Base-by-base conservation (phyloP, 495 filamentous ascomycete species). In the Penicillium canariense region DNA sequence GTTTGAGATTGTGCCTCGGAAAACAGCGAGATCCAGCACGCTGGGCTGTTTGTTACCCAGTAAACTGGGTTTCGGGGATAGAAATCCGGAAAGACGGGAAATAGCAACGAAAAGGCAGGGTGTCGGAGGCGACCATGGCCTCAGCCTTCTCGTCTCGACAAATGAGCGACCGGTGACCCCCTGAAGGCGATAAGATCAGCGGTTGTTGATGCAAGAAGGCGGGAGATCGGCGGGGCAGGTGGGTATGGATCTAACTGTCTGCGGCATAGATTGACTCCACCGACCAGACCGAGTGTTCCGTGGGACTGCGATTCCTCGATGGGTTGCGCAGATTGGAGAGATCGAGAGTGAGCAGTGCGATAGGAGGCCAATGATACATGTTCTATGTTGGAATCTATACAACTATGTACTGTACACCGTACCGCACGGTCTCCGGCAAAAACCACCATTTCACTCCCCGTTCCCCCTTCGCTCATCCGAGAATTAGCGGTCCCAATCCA, bases 171-270 rank as follows among this genome's bases (percentile, higher is more conserved):
- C 25, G 23, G 27, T 4, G 35, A 50, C 26, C 15, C 44, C 45
- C 34, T 20, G 25, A 58, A 39, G 3, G 10, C 32, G 55, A 51
- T 10, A 52, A 50, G 56, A 66, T 66, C 55, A 44, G 42, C 55
- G 23, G 49, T 48, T 27, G 30, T 52, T 49, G 52, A 61, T 54
- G 60, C 54, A 66, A 63, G 45, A 39, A 39, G 43, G 11, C 63
- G 63, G 63, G 63, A 66, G 63, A 66, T 66, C 63, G 36, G 58
- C 57, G 55, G 49, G 47, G 34, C 44, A 28, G n/a, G 39, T 51
- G 54, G 54, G 34, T 50, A 46, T 15, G 18, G 10, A n/a, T 44
- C 12, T 39, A 22, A 18, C 32, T 28, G n/a, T 22, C 38, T 15
- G 18, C 28, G 20, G 23, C 28, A 53, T 40, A 17, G 34, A 40